A percentile compares a stretch with the other conserved stretches of the same genome.
phyloP scores from a whole-genome alignment of 495 filamentous ascomycete genomes.

The Delitschia confertaspora region DNA sequence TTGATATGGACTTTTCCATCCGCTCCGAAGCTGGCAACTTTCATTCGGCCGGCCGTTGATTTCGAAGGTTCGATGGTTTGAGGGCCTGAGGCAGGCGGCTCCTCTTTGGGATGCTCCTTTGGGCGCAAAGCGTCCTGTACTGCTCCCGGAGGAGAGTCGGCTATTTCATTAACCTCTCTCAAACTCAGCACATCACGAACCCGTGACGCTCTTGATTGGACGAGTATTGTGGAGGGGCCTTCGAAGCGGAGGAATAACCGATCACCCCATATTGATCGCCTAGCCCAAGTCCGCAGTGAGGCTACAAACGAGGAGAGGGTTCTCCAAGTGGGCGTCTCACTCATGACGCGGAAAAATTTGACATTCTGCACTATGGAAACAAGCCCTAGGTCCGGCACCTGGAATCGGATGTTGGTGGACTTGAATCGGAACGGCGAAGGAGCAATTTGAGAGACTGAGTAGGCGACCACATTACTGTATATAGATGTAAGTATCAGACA shows the following conservation, averaged over 20 bases:
- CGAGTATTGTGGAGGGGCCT: constrained; percentile 71
- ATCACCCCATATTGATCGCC: constrained; percentile 88
- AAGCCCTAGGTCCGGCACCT: constrained; percentile 58
- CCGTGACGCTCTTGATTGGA: constrained; percentile 72
- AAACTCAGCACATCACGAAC: constrained; percentile 66
- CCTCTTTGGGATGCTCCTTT: too few species aligned
- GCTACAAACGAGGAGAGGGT: constrained; percentile 51
- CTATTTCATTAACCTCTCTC: constrained; percentile 78
- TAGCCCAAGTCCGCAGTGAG: constrained; percentile 59
- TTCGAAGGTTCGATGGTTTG: too few species aligned
- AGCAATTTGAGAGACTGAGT: constrained; percentile 61
- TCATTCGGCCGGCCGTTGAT: too few species aligned
- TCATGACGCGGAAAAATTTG: constrained; percentile 62
- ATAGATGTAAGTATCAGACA: not conserved
- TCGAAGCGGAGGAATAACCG: constrained; percentile 81
- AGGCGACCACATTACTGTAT: constrained; percentile 75
- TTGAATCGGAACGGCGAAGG: constrained; percentile 80
- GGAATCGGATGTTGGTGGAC: constrained; percentile 64
- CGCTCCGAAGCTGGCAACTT: too few species aligned
- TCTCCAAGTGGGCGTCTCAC: constrained; percentile 61
- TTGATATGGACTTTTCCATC: too few species aligned
- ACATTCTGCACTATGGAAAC: constrained; percentile 49
- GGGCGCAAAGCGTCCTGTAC: constrained; percentile 39
- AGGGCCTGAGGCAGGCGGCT: too few species aligned
- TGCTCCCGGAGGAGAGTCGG: constrained; percentile 54